Evolutionary conservation across 768 basidiomycete genomes (phyloP), one percentile per base, ranked within the genome.

Genomic region (Pisolithus tinctorius): DNA sequence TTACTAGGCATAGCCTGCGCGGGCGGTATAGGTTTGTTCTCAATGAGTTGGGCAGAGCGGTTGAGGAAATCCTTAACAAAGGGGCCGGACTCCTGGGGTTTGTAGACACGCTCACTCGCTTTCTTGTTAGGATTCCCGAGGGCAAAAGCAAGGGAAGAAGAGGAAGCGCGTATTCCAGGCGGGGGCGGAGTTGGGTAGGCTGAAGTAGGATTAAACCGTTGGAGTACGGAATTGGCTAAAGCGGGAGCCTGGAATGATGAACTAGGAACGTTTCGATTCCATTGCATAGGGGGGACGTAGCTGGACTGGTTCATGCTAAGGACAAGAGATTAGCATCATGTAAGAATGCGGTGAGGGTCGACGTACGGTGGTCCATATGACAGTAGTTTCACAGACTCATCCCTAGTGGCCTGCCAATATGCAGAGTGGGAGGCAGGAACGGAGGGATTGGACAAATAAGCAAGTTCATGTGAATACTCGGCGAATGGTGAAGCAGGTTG

Each of bases 71-170:
- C 69, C 51, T 84, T 76, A 63, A 88, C 87, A 63, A 86, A 89
- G 4, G 70, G 63, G 3, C 72, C 63, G 1, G 84, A 88, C 42
- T 88, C 81, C 50, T 79, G 73, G 6, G 84, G 76, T 17, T 69
- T 65, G 58, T 79, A 79, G 8, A 69, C 58, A 20, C 54, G 63
- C 36, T 63, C 57, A 25, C 66, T 64, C 6, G 60, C 40, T 45
- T 55, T 64, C 38, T 63, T 60, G 27, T 60, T 66, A 5, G 71
- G 73, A 39, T 72, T 67, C 5, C 84, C 86, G 23, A 91, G 76
- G 3, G 88, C 88, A 63, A 75, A 75, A 4, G 88, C 87, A 50
- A 88, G 78, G 11, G 88, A 89, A 14, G 87, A 89, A 1, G 86
- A 85, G 1, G 77, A 79, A n/a, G 75, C 71, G 36, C 71, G 77